Percentiles rank a stretch among this genome's conserved stretches.
Evolutionary conservation across 345 rosid genomes (phyloP).

Genomic region (Cardamine resedifolia): DNA sequence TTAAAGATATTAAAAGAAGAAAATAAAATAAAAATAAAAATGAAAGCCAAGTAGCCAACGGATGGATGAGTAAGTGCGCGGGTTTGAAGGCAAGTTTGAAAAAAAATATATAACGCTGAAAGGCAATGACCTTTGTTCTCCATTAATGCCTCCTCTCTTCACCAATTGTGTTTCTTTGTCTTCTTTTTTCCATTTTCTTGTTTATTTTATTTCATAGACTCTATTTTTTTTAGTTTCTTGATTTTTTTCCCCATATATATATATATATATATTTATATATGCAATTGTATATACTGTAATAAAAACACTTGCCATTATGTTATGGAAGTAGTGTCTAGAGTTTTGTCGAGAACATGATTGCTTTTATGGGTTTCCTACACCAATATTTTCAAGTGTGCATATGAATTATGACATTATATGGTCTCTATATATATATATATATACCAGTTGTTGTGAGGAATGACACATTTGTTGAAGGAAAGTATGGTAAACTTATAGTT

Average conservation of each 20-base stretch:
- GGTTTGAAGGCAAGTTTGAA: constrained; percentile 60
- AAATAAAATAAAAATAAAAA: not conserved
- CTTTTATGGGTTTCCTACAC: constrained; percentile 32
- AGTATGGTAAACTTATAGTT: not conserved
- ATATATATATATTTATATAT: too few relatives aligned
- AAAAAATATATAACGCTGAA: constrained; percentile 49
- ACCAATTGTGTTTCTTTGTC: constrained; percentile 21
- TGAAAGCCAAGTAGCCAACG: constrained; percentile 50
- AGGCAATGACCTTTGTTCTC: constrained; percentile 45
- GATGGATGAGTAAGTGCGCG: constrained; percentile 57
- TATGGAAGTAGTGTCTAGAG: constrained; percentile 32
- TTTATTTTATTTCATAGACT: not conserved
- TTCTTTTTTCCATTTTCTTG: not conserved
- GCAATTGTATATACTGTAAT: not conserved
- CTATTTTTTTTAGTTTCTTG: not conserved
- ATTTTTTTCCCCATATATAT: too few relatives aligned
- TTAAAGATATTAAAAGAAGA: not conserved
- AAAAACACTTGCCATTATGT: constrained; percentile 28
- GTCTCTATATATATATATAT: not conserved
- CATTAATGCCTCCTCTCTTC: constrained; percentile 21
- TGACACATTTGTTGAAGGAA: not conserved
- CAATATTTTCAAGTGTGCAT: not conserved
- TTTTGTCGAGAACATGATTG: constrained; percentile 35
- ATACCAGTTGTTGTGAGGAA: not conserved
- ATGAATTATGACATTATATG: not conserved